These are phyloP conservation scores for Neopestalotiopsis sp. DNA, from an alignment of 2,329 filamentous ascomycete species.

Conservation along the genomic window DNA sequence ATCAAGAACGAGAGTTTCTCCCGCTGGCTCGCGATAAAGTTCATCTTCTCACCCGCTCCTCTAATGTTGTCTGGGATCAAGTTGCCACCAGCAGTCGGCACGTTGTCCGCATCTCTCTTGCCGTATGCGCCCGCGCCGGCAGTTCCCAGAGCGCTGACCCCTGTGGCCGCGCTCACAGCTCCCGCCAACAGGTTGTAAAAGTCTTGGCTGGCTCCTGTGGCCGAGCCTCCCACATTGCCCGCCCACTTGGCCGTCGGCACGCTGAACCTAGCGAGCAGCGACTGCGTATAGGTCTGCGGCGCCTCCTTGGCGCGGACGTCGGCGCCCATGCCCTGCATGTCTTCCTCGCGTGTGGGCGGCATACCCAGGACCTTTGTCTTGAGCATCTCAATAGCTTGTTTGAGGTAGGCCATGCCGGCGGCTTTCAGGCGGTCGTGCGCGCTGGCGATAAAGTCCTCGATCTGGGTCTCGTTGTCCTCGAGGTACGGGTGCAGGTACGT, in stretches of 20 bases:
- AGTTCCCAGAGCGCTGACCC: conserved; percentile 40
- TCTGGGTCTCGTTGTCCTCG: conserved; percentile 81
- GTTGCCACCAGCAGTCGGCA: conserved; percentile 62
- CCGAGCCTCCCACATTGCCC: conserved; percentile 41
- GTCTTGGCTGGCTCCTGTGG: conserved; percentile 59
- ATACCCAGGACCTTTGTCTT: conserved; percentile 81
- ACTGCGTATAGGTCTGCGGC: conserved; percentile 73
- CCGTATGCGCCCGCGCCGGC: conserved; percentile 39
- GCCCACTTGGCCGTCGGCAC: conserved; percentile 71
- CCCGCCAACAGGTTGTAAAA: conserved; percentile 80
- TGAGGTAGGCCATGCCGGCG: conserved; percentile 77
- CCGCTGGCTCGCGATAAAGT: conserved; percentile 78
- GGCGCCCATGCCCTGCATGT: conserved; percentile 34
- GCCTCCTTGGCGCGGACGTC: conserved; percentile 47
- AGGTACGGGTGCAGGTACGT: conserved; percentile 88
- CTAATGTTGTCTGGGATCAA: conserved; percentile 75
- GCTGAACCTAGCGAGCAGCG: conserved; percentile 83
- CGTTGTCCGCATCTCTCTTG: conserved; percentile 41
- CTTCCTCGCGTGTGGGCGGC: conserved; percentile 56
- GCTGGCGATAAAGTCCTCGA: conserved; percentile 87
- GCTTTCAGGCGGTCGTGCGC: conserved; percentile 79
- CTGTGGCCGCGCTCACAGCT: conserved; percentile 69
- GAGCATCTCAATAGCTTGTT: conserved; percentile 71
- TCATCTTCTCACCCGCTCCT: conserved; percentile 68
- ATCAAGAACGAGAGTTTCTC: conserved; percentile 78